These are phyloP conservation scores for Ceratobasidium sp. DNA, from an alignment of 1,284 basidiomycete species.

Conservation along the genomic window DNA sequence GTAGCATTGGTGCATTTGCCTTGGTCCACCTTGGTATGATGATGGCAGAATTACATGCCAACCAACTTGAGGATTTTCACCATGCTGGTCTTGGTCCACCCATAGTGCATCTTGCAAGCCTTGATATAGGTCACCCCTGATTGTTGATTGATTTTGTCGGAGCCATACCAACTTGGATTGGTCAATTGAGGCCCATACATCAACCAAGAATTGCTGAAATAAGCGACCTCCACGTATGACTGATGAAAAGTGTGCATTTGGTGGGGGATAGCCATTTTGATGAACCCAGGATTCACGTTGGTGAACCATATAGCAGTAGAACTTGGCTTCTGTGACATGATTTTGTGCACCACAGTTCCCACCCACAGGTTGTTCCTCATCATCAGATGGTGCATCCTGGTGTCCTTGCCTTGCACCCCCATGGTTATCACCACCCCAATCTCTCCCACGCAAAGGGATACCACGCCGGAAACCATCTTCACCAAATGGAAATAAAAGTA, in stretches of 20 bases:
- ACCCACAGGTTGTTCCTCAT: too few species aligned
- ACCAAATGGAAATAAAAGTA: constrained; percentile 53
- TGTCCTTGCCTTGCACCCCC: too few species aligned
- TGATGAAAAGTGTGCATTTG: constrained; percentile 46
- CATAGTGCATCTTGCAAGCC: constrained; percentile 52
- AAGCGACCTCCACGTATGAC: constrained; percentile 53
- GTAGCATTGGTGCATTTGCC: constrained; percentile 54
- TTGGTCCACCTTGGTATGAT: constrained; percentile 53
- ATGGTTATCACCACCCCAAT: not conserved
- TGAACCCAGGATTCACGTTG: constrained; percentile 27
- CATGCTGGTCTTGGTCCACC: constrained; percentile 44
- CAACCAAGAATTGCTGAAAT: constrained; percentile 54
- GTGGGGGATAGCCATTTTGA: not conserved
- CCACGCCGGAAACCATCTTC: constrained; percentile 49
- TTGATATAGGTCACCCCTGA: constrained; percentile 53
- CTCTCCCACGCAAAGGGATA: not conserved
- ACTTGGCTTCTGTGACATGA: constrained; percentile 11
- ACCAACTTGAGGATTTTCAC: constrained; percentile 47
- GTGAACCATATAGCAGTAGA: constrained; percentile 51
- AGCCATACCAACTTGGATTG: constrained; percentile 47
- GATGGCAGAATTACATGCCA: constrained; percentile 53
- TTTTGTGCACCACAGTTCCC: not conserved
- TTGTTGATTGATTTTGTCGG: constrained; percentile 50
- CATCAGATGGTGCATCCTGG: not conserved
- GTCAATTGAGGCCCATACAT: constrained; percentile 50